Base-by-base conservation (phyloP, 225 moss, liverwort and hornwort genomes). In the Bryoerythrophyllum caledonicum region DNA sequence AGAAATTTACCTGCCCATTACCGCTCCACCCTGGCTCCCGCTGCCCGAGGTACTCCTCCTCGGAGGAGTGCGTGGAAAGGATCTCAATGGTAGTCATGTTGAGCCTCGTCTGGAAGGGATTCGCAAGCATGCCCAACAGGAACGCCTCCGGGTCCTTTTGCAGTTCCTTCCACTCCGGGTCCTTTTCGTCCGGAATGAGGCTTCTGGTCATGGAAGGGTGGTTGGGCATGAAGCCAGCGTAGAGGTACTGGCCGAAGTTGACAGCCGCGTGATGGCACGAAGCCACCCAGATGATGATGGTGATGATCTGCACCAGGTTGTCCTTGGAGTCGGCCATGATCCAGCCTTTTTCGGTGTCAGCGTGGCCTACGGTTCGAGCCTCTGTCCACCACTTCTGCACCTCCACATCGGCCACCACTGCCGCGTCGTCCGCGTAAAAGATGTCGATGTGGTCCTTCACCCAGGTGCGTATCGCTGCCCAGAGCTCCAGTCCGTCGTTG, bases 361-460 rank as follows among this genome's bases (percentile, higher is more conserved):
- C 79, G 57, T 97, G 96, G 24, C 96, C 96, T 49, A 59, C 25
- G 13, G 58, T 83, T 30, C 77, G 85, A 6, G 94, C 87, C 80
- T 97, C 96, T 7, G 72, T 80, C 96, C 96, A 97, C 94, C 94
- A 97, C 20, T 57, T 62, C 34, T 86, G 94, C 3, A 97, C 91
- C 86, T 97, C 96, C 9, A 12, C 8, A 24, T 97, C 96, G 3
- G 64, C 37, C 6, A 82, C 43, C 55, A 97, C 61, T 66, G 65
- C 78, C 14, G 27, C 41, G 0, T 79, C 21, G 68, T 64, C 71
- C 7, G 78, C 53, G 60, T 97, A 94, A 57, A 88, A 97, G 1
- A 93, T 77, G 7, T 82, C 64, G 23, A 97, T 67, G 71, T 97
- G 94, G 25, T 93, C 90, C 7, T 41, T 68, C 51, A 92, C 86